Base-by-base conservation (phyloP, 768 basidiomycete genomes). In the Lentinus tigrinus region DNA sequence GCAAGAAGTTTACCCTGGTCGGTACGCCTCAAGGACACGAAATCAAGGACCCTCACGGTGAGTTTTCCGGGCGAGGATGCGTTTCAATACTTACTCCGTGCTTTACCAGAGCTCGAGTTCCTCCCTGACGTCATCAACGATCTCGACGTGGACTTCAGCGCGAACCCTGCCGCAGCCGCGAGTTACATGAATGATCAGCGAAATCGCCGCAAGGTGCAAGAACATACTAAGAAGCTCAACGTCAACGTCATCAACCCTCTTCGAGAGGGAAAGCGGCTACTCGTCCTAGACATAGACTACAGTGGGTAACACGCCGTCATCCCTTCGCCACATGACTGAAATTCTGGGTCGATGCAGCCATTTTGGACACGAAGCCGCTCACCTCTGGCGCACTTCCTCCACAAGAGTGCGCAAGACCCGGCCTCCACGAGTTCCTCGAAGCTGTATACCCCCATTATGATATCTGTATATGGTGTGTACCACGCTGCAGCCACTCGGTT, bases 241-340 rank as follows among this genome's bases (percentile, higher is more conserved):
- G 70, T 87, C 57, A 82, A 91, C 66, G 70, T 94, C 57, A 94
- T 96, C 58, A 81, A 86, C 69, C 87, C 88, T 4, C 78, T 93
- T 21, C 79, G 93, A 28, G 77, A 79, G 52, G 90, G 88, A 21
- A 95, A 94, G 71, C 85, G 84, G 57, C 74, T 96, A 1, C 79
- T 95, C 21, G 93, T 96, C 0, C 78, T 96, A 9, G 93, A 95
- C 69, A 85, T 95, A 54, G 93, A 95, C 70, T 93, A 94, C 64
- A 94, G 93, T 91, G 55, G 66, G 82, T 48, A 46, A 23, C 21
- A 23, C n/a, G 17, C 24, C 1, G 46, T 37, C 7, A 24, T 3
- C 27, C 43, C 21, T 4, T 43, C 7, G n/a, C 23, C 19, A 14
- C 21, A 36, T 53, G n/a, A 44, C 28, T 14, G 26, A 17, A 10